phyloP scores from a whole-genome alignment of 805 yeast genomes.

The Monosporozyma aerobia region DNA sequence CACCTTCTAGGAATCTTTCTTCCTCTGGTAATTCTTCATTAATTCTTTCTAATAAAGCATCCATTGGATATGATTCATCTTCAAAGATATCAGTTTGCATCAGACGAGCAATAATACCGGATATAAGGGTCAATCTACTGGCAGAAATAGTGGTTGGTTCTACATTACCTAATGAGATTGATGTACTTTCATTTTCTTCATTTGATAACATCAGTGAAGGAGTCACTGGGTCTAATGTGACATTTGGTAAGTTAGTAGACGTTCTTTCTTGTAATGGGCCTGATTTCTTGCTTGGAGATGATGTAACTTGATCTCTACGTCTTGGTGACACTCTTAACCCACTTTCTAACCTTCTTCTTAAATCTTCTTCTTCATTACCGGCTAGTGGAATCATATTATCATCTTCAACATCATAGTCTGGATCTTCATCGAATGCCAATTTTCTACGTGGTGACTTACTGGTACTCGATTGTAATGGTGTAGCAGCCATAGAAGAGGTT shows the following conservation, averaged over 20 bases:
- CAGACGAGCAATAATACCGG: slow-evolving; percentile 38
- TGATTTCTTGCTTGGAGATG: neutral
- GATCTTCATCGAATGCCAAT: slow-evolving; percentile 23
- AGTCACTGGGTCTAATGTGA: slow-evolving; percentile 8
- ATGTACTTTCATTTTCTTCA: slow-evolving; percentile 16
- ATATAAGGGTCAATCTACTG: slow-evolving; percentile 39
- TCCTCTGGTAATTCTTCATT: slow-evolving; percentile 40
- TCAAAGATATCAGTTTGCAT: slow-evolving; percentile 37
- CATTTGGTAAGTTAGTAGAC: slow-evolving; percentile 16
- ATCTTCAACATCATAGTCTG: slow-evolving; percentile 10
- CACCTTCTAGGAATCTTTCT: slow-evolving; percentile 37
- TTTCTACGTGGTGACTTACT: slow-evolving; percentile 15
- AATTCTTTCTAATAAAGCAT: slow-evolving; percentile 32
- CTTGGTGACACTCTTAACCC: slow-evolving; percentile 28
- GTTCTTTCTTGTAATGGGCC: slow-evolving; percentile 22
- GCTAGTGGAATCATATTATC: slow-evolving; percentile 23
- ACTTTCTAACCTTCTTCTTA: slow-evolving; percentile 19
- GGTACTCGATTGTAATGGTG: slow-evolving; percentile 5
- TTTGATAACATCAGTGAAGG: neutral
- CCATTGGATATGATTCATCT: slow-evolving; percentile 36
- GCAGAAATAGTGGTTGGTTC: slow-evolving; percentile 37
- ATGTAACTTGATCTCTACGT: slow-evolving; percentile 8
- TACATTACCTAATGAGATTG: slow-evolving; percentile 10
- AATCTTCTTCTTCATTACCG: slow-evolving; percentile 25
- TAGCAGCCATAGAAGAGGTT: slow-evolving; percentile 3